These are phyloP conservation scores for Petasospora fabianii DNA, from an alignment of 1,139 yeast genomes.

Conservation along the genomic window DNA sequence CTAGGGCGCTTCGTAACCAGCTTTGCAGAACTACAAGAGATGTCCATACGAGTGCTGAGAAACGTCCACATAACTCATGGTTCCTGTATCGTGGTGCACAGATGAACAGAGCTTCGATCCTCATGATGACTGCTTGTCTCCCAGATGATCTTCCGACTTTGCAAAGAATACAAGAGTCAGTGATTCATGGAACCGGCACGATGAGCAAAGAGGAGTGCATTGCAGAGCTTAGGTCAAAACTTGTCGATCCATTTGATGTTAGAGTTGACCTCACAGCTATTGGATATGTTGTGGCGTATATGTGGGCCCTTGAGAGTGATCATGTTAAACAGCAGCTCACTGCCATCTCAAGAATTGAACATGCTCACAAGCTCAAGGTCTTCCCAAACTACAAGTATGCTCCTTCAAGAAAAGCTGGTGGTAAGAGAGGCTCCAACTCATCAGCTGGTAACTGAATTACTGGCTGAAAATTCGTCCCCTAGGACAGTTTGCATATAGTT, in stretches of 20 bases:
- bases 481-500: no score
- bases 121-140: slow-evolving; percentile 35
- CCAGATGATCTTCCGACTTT: slow-evolving; percentile 9
- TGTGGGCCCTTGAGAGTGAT: slow-evolving; percentile 44
- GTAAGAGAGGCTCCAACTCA: not conserved
- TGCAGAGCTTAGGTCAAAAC: slow-evolving; percentile 2
- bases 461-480: no score
- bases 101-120: slow-evolving; percentile 40
- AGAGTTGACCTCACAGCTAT: slow-evolving; percentile 10
- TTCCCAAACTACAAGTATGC: slow-evolving; percentile 44
- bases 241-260: slow-evolving; percentile 2
- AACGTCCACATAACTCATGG: slow-evolving; percentile 48
- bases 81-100: slow-evolving; percentile 45
- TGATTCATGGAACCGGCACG: not conserved
- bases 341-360: slow-evolving; percentile 37
- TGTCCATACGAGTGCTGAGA: slow-evolving; percentile 16
- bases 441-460: not conserved
- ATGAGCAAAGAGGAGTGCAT: not conserved
- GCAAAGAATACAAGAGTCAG: not conserved
- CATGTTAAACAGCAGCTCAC: slow-evolving; percentile 37
- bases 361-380: slow-evolving; percentile 37
- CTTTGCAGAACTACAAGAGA: slow-evolving; percentile 2
- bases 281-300: slow-evolving; percentile 40
- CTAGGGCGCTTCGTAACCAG: slow-evolving; percentile 6
- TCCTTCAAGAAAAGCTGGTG: slow-evolving; percentile 33